These are phyloP conservation scores for Periconia macrospinosa DNA, from an alignment of 2,329 filamentous ascomycete genomes.

Conservation along the genomic window DNA sequence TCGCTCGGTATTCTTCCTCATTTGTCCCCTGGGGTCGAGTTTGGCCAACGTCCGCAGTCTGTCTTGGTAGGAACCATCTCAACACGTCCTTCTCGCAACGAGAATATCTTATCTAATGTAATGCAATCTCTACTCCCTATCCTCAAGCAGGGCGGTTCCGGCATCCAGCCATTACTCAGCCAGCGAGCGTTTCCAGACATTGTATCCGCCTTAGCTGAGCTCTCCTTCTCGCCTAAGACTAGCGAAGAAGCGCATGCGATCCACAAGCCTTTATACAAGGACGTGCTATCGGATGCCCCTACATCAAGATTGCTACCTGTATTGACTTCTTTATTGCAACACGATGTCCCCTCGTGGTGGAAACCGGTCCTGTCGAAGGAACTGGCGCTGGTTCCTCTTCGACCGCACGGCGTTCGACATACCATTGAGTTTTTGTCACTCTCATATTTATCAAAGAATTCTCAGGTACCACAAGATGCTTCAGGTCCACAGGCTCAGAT, in stretches of 20 bases:
- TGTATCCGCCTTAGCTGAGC: conserved; percentile 37
- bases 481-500: conserved; percentile 46
- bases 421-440: conserved; percentile 73
- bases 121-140: conserved; percentile 26
- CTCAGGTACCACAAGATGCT: conserved; percentile 40
- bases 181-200: conserved; percentile 40
- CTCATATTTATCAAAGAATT: conserved; percentile 60
- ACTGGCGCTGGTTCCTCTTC: conserved; percentile 63
- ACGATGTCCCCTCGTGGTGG: conserved; percentile 64
- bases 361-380: conserved; percentile 58
- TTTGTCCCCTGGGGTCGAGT: conserved; percentile 36
- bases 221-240: conserved; percentile 34
- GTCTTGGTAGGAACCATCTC: conserved; percentile 25
- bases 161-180: conserved; percentile 40
- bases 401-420: conserved; percentile 65
- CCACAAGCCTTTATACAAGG: conserved; percentile 22
- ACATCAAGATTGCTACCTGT: conserved; percentile 62
- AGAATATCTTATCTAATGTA: conserved; percentile 15
- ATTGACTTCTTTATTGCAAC: conserved; percentile 66
- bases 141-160: conserved; percentile 27
- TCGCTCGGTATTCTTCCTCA: conserved; percentile 39
- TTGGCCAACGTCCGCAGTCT: conserved; percentile 37
- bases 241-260: conserved; percentile 7
- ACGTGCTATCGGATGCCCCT: conserved; percentile 36
- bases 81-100: conserved; percentile 11